These are phyloP conservation scores for Pseudogymnoascus sp. DNA, from an alignment of 2,329 filamentous ascomycete genomes.

Conservation along the genomic window DNA sequence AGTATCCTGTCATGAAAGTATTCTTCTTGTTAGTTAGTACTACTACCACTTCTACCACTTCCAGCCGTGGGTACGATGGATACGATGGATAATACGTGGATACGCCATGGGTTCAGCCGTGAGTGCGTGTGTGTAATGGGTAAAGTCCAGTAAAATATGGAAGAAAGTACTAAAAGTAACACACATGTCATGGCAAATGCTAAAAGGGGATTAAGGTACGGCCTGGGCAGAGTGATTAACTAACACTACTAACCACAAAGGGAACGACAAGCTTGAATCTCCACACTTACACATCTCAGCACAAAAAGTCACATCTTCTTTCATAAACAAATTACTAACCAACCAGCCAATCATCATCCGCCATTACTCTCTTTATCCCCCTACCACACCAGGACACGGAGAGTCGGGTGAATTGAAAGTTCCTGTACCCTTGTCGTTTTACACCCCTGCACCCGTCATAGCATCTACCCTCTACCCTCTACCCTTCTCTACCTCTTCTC, in stretches of 20 bases:
- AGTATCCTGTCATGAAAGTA: not conserved
- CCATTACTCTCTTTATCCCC: not conserved
- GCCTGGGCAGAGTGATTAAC: too few relatives aligned
- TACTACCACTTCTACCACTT: too few relatives aligned
- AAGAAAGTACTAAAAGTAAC: not conserved
- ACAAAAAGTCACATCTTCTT: not conserved
- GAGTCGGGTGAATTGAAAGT: not conserved
- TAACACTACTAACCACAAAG: not conserved
- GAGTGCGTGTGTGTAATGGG: not conserved
- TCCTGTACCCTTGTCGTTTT: not conserved
- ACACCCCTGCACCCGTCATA: too few relatives aligned
- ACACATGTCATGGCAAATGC: not conserved
- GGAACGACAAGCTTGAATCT: not conserved
- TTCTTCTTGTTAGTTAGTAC: too few relatives aligned
- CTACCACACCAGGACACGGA: too few relatives aligned
- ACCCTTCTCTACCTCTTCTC: too few relatives aligned
- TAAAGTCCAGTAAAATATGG: too few relatives aligned
- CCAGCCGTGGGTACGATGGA: too few relatives aligned
- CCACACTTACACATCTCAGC: not conserved
- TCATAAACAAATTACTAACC: not conserved
- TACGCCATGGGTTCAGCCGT: not conserved
- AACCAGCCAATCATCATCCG: not conserved
- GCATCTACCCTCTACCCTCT: too few relatives aligned
- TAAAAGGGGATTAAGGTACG: not conserved
- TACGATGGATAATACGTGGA: too few relatives aligned